Evolutionary conservation across 768 basidiomycete genomes (phyloP), one percentile per base, ranked within the genome.

Genomic region (Panaeolus cyanescens): DNA sequence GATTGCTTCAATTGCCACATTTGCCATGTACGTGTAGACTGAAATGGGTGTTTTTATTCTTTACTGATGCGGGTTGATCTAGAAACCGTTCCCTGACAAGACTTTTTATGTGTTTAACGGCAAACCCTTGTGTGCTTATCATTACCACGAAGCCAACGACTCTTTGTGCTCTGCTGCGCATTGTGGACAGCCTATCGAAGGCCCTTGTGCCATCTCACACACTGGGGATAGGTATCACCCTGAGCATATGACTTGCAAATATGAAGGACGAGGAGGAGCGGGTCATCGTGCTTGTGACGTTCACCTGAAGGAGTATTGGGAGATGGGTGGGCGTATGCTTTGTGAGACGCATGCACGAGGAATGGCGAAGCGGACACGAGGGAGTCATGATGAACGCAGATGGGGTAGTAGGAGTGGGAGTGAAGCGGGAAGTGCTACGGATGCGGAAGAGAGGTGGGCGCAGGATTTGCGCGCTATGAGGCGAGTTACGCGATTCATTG

Each of bases 161-260:
- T 95, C 95, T 9, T 80, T 98, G 0, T 98, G 95, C 67, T 86
- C 92, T 9, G 86, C 92, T 2, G 71, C 84, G 12, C 79, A 78
- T 17, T 98, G 95, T 72, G 89, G 91, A 3, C 85, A 90, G 72
- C 95, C 95, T 5, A 94, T 98, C 65, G 95, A 98, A 75, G 95
- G 95, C 1, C 88, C 94, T 1, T 97, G 95, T 71, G 92, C 95
- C 10, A 86, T 96, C 19, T 93, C 92, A 15, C 89, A 95, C 65
- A 77, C 85, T 10, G 90, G 91, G 9, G 87, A 86, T 67, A 83
- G 90, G 31, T 96, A 90, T 75, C 95, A 96, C 71, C 92, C 94
- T 5, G 92, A 92, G 61, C 94, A 95, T 71, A 83, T 97, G 69
- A 78, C 85, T 30, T 97, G 95, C 74, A 93, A 96, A 75, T 83